Conservation (phyloP, 2,329 filamentous ascomycete genomes). For the Blastomyces parvus region DNA sequence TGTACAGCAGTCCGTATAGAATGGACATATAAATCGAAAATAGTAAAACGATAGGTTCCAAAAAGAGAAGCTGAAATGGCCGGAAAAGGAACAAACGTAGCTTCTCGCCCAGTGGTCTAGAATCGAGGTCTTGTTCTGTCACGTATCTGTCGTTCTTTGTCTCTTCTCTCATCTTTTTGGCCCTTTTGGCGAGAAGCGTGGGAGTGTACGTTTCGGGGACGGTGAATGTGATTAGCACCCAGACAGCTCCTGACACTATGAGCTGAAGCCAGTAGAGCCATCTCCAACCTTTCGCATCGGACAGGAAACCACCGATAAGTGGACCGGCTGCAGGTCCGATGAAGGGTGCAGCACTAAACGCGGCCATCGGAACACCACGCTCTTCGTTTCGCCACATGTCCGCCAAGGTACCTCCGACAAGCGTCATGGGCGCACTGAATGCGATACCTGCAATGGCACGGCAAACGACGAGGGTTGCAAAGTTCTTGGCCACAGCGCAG, state of each 20-base stretch:
- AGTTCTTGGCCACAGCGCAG: conserved; percentile 66
- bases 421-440: conserved; percentile 77
- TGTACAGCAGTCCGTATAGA: conserved; percentile 45
- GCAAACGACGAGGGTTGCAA: conserved; percentile 64
- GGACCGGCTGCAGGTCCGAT: conserved; percentile 70
- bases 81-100: conserved; percentile 66
- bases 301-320: conserved; percentile 66
- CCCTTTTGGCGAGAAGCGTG: conserved; percentile 60
- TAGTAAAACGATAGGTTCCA: conserved; percentile 75
- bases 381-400: conserved; percentile 81
- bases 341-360: conserved; percentile 74
- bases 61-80: conserved; percentile 76
- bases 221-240: conserved; percentile 73
- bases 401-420: conserved; percentile 71
- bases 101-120: conserved; percentile 57
- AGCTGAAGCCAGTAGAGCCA: conserved; percentile 85
- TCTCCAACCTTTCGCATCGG: conserved; percentile 62
- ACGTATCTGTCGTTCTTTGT: conserved; percentile 60
- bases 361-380: conserved; percentile 76
- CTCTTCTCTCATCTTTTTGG: conserved; percentile 59
- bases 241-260: conserved; percentile 61
- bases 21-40: conserved; percentile 80
- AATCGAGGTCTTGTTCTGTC: conserved; percentile 71
- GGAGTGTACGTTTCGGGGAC: conserved; percentile 84
- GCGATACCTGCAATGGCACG: conserved; percentile 72